These are phyloP conservation scores for Eruca vesicaria DNA, from an alignment of 441 rosid species.

Conservation along the genomic window DNA sequence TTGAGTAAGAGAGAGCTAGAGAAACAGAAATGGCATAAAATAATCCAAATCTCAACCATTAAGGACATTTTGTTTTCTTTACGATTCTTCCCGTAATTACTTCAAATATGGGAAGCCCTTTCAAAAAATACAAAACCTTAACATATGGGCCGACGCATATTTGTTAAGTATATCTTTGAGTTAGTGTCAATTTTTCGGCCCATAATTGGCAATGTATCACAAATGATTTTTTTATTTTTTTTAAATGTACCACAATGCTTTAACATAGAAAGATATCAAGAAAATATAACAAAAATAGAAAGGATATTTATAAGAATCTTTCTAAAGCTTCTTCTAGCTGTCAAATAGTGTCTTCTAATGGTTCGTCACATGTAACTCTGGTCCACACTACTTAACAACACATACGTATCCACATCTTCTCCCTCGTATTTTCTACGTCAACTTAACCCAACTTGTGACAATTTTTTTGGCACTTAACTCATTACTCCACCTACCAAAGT, in stretches of 20 bases:
- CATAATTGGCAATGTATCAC: not conserved
- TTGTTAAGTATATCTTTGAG: not conserved
- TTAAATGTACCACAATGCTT: too few relatives aligned
- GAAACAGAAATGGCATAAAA: not conserved
- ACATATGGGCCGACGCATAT: not conserved
- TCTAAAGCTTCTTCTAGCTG: constrained; percentile 38
- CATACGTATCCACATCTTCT: constrained; percentile 1
- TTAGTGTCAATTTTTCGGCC: not conserved
- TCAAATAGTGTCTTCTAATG: constrained; percentile 41
- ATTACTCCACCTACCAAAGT: constrained; percentile 11
- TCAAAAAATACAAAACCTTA: too few relatives aligned
- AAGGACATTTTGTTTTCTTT: not conserved
- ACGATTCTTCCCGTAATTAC: not conserved
- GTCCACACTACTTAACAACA: constrained; percentile 35
- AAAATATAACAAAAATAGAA: not conserved
- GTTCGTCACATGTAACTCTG: constrained; percentile 39
- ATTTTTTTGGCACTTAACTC: constrained; percentile 12
- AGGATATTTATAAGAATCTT: constrained; percentile 7
- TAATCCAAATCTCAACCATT: not conserved
- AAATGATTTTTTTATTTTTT: too few relatives aligned
- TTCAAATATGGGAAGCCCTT: too few relatives aligned
- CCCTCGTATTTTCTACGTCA: constrained; percentile 29
- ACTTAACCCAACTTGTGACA: constrained; percentile 29
- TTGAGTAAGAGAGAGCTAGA: too few relatives aligned
- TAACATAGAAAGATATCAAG: not conserved